Conservation (phyloP, 108 stramenopile species). For the Thalassiosira profunda region DNA sequence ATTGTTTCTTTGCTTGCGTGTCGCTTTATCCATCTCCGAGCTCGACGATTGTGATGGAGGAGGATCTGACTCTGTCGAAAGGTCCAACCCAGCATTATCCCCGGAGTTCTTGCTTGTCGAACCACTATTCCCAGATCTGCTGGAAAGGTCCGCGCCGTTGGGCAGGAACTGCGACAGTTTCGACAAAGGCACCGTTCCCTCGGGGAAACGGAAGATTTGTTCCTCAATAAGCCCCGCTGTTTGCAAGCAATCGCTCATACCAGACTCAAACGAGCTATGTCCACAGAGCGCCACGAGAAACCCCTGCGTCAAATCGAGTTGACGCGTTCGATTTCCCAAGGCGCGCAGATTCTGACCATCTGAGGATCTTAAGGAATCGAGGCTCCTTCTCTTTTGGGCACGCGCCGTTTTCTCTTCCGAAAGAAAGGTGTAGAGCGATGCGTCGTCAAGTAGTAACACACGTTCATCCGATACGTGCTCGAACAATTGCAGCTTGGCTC, state of each 20-base stretch:
- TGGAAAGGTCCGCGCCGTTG: no score
- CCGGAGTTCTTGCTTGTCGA: no score
- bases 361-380: no score
- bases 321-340: not conserved
- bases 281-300: not conserved
- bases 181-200: not conserved
- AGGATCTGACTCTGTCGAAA: no score
- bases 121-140: no score
- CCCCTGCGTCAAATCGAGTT: not conserved
- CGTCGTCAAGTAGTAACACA: not conserved
- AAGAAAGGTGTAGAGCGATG: not conserved
- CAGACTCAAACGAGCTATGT: not conserved
- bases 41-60: no score
- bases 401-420: not conserved
- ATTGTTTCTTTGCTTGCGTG: no score
- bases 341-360: no score
- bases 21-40: no score
- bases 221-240: not conserved
- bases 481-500: not conserved
- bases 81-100: no score
- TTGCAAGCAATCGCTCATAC: not conserved
- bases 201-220: constrained; percentile 7
- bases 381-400: no score
- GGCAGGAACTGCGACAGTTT: not conserved
- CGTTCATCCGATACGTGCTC: not conserved